phyloP scores from a whole-genome alignment of 495 filamentous ascomycete species.

The Penicillium cataractarum region DNA sequence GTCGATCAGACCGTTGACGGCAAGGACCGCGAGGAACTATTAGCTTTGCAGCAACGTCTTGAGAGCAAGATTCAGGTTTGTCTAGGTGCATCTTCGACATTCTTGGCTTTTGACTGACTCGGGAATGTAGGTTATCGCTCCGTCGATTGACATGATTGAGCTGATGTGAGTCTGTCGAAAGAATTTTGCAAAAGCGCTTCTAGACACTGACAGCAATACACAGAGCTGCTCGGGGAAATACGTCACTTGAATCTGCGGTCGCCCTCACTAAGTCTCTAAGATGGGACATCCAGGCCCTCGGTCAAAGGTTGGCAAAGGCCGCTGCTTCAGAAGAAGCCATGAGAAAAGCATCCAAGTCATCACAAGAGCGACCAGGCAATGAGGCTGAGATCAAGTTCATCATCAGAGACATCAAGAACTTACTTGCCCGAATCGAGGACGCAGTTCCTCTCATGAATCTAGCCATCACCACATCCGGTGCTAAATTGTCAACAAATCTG shows the following conservation, averaged over 20 bases:
- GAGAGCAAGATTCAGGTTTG: conserved; percentile 82
- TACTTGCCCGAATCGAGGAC: conserved; percentile 84
- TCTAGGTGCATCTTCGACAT: conserved; percentile 37
- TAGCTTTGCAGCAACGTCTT: conserved; percentile 70
- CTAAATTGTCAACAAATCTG: conserved; percentile 75
- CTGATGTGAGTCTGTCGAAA: conserved; percentile 64
- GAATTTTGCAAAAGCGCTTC: conserved; percentile 1
- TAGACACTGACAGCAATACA: conserved; percentile 1
- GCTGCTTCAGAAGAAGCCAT: conserved; percentile 67
- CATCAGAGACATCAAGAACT: conserved; percentile 71
- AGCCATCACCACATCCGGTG: conserved; percentile 94
- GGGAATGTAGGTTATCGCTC: conserved; percentile 72
- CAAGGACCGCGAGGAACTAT: conserved; percentile 69
- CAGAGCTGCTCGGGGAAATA: conserved; percentile 91
- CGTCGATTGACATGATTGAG: conserved; percentile 92
- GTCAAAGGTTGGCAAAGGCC: conserved; percentile 71
- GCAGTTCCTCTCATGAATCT: conserved; percentile 92
- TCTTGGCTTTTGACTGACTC: background rate
- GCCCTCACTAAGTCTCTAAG: conserved; percentile 84
- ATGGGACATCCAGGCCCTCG: conserved; percentile 83
- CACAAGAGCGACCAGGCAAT: conserved; percentile 50
- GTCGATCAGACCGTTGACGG: conserved; percentile 65
- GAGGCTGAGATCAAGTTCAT: conserved; percentile 69
- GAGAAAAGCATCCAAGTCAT: conserved; percentile 51
- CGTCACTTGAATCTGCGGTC: conserved; percentile 86